Percentiles rank a stretch among this genome's conserved stretches.
These are phyloP conservation scores for Yueomyces sinensis DNA, from an alignment of 805 yeast genomes.

Conservation along the genomic window DNA sequence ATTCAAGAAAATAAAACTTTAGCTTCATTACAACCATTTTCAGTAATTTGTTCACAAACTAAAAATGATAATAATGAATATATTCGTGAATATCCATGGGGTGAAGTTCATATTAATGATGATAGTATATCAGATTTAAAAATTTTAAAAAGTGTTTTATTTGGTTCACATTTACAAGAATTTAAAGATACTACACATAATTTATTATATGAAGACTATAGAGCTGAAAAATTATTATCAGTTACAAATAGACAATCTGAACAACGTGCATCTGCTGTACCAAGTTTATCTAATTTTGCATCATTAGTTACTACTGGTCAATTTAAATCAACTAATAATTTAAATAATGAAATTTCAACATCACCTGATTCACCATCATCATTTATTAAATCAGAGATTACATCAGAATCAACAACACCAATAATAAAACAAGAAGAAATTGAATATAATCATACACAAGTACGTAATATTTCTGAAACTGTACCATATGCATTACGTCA, in stretches of 20 bases:
- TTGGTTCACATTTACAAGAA: slow-evolving; percentile 76
- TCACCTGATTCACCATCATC: slow-evolving; percentile 8
- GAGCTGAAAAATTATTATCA: slow-evolving; percentile 53
- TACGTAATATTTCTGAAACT: slow-evolving; percentile 69
- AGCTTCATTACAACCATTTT: slow-evolving; percentile 60
- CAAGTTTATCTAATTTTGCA: slow-evolving; percentile 25
- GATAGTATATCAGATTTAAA: slow-evolving; percentile 40
- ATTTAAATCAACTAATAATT: slow-evolving; percentile 19
- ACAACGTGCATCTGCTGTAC: slow-evolving; percentile 21
- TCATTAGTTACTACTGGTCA: slow-evolving; percentile 24
- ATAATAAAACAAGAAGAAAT: slow-evolving; percentile 3
- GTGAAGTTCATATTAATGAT: slow-evolving; percentile 33
- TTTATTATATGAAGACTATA: slow-evolving; percentile 60
- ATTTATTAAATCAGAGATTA: too few species aligned
- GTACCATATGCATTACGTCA: slow-evolving; percentile 76
- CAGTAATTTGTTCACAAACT: slow-evolving; percentile 53
- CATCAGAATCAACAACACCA: slow-evolving; percentile 17
- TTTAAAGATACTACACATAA: slow-evolving; percentile 72
- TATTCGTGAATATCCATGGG: slow-evolving; percentile 71
- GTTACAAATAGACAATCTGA: slow-evolving; percentile 27
- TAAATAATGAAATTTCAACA: background rate
- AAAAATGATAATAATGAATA: slow-evolving; percentile 43
- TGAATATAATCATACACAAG: slow-evolving; percentile 35
- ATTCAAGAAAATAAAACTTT: slow-evolving; percentile 55
- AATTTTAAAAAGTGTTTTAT: slow-evolving; percentile 50